Evolutionary conservation across 768 basidiomycete species (phyloP), one percentile per base, ranked within the genome.

Genomic region (Lyophyllum semitale): DNA sequence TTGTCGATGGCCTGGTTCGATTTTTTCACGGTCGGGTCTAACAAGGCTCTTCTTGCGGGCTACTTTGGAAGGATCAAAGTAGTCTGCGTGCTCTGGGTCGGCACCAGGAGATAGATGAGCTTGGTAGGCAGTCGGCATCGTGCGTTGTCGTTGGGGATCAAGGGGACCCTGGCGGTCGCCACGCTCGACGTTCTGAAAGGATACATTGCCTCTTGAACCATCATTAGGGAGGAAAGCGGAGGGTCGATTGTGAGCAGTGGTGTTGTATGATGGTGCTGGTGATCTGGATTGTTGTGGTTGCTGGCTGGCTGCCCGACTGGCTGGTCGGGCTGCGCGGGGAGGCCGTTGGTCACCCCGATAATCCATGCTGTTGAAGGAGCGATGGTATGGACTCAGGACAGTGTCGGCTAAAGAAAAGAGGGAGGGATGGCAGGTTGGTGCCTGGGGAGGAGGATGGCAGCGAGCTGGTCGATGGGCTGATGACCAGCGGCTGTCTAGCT

Each of bases 11-110:
- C 86, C 85, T 9, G 95, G 94, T 65, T 98, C 95, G 62, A 98
- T 92, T 79, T 95, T 93, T 77, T 97, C 95, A 54, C 96, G 79
- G 71, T 99, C 96, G 4, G 96, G 96, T 53, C 82, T 78, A 50
- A 98, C 91, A 17, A 99, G 80, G 68, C 88, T 91, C 80, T 95
- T 95, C 80, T 97, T 98, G 67, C 97, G 76, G 54, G 78, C 73
- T 7, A 92, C 81, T 54, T 78, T 76, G 15, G 76, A 71, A 2
- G 79, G 76, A 61, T 84, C 84, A 37, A 71, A 64, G 44, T 70
- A 70, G 33, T 74, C 71, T 40, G 67, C 72, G 44, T 66, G 71
- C 55, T 82, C 82, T 42, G 77, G 71, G 59, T 80, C 78, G 52
- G 57, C 71, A 54, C 35, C 65, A 59, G 57, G 68, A 59, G 59